These are phyloP conservation scores for Candida sp. DNA, from an alignment of 1,139 yeast species.

Conservation along the genomic window DNA sequence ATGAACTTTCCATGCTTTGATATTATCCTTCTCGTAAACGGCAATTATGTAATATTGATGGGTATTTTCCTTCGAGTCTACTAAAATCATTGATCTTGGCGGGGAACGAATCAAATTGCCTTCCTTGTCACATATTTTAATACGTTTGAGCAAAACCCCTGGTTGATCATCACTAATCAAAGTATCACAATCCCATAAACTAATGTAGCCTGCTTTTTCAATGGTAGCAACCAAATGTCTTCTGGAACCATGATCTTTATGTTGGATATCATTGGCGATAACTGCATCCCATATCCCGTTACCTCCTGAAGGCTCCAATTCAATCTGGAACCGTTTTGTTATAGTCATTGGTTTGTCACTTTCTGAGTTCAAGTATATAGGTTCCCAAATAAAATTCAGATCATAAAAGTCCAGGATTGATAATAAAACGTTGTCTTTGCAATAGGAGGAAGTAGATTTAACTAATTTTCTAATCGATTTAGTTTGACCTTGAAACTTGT, in stretches of 20 bases:
- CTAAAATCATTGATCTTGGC: conserved; percentile 27
- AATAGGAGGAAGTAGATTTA: conserved; percentile 45
- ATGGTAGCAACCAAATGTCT: conserved; percentile 46
- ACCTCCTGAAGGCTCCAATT: conserved; percentile 12
- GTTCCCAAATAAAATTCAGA: conserved; percentile 68
- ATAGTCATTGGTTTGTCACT: conserved; percentile 20
- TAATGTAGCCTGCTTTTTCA: conserved; percentile 51
- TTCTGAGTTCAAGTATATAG: conserved; percentile 26
- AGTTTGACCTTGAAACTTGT: conserved; percentile 79
- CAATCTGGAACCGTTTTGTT: conserved; percentile 34
- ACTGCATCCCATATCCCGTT: conserved; percentile 26
- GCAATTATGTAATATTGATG: conserved; percentile 22
- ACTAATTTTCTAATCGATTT: conserved; percentile 69
- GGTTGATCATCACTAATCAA: conserved; percentile 23
- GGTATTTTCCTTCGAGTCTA: conserved; percentile 4
- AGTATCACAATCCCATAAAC: conserved; percentile 64
- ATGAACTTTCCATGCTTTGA: conserved; percentile 27
- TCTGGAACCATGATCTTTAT: conserved; percentile 13
- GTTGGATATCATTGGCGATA: conserved; percentile 29
- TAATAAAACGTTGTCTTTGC: conserved; percentile 25
- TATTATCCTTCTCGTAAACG: conserved; percentile 20
- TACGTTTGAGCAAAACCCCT: conserved; percentile 20
- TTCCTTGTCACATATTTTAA: conserved; percentile 10
- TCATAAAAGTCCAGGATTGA: conserved; percentile 42
- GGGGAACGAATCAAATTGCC: conserved; percentile 5